Percentiles rank a stretch among this genome's conserved stretches.
Conservation (phyloP, 2,329 filamentous ascomycete species). For the Colletotrichum spinosum region DNA sequence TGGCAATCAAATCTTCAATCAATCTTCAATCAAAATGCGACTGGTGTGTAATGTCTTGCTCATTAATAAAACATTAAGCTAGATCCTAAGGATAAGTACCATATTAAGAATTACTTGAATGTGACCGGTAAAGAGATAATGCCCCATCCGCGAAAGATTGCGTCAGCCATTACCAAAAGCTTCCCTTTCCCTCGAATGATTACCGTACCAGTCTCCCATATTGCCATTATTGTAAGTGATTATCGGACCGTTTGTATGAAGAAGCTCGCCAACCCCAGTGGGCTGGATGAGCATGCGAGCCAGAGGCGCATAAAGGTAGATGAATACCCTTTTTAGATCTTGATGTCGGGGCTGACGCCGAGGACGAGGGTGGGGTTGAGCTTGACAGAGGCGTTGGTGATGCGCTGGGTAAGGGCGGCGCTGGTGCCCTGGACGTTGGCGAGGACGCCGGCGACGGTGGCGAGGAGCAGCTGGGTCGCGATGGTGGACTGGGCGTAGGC, state of each 20-base stretch:
- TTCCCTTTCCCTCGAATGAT: not conserved
- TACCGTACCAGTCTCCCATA: not conserved
- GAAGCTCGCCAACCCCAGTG: not conserved
- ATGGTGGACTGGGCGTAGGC: not conserved
- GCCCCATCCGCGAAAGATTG: not conserved
- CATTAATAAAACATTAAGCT: not conserved
- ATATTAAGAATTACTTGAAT: not conserved
- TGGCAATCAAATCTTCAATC: too few relatives aligned
- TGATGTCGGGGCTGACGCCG: constrained; percentile 3
- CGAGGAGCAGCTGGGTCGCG: constrained; percentile 2
- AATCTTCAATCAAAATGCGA: too few relatives aligned
- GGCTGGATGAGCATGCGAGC: not conserved
- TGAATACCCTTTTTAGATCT: not conserved
- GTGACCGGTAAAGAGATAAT: not conserved
- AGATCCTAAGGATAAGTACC: not conserved
- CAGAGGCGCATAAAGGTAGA: not conserved
- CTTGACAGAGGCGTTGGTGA: constrained; percentile 8
- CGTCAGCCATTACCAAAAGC: not conserved
- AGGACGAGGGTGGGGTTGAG: constrained; percentile 2
- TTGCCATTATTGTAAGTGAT: not conserved
- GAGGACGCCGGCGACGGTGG: not conserved
- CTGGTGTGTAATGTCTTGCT: not conserved
- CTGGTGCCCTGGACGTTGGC: not conserved
- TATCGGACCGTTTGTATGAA: not conserved
- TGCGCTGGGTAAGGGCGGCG: not conserved